phyloP scores from a whole-genome alignment of 106 monocot genomes.

The Dendrobium catenatum region DNA sequence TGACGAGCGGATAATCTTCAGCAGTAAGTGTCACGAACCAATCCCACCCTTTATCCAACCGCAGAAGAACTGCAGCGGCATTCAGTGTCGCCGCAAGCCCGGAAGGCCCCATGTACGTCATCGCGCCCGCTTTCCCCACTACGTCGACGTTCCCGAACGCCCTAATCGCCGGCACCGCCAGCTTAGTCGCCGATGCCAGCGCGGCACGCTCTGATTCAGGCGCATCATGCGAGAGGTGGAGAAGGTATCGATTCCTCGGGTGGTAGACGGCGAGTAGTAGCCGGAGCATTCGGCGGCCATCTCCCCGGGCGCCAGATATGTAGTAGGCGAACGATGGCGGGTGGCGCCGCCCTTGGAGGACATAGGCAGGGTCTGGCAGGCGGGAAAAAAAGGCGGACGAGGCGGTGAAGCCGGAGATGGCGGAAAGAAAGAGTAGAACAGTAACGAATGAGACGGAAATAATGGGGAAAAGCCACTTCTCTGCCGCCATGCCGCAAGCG shows the following conservation, averaged over 20 bases:
- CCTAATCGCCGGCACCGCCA: conserved; percentile 25
- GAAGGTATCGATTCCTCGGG: conserved; percentile 58
- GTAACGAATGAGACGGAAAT: conserved; percentile 45
- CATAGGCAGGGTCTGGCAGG: conserved; percentile 2
- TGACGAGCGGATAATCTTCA: conserved; percentile 54
- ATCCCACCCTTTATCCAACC: conserved; percentile 50
- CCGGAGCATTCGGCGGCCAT: conserved; percentile 27
- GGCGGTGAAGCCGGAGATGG: conserved; percentile 41
- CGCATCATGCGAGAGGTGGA: conserved; percentile 45
- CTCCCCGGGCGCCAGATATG: conserved; percentile 41
- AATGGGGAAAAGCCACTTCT: conserved; percentile 43
- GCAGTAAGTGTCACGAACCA: conserved; percentile 72
- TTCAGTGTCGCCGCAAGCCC: conserved; percentile 44
- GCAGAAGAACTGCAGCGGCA: conserved; percentile 45
- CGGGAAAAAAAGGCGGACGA: conserved; percentile 20
- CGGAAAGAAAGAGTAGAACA: conserved; percentile 37
- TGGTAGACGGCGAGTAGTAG: conserved; percentile 62
- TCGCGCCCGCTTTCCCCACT: conserved; percentile 36
- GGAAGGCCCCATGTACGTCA: conserved; percentile 51
- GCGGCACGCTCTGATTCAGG: conserved; percentile 25
- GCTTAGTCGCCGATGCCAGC: conserved; percentile 16
- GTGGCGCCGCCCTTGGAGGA: conserved; percentile 9
- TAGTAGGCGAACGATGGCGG: conserved; percentile 61
- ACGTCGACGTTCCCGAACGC: conserved; percentile 66
- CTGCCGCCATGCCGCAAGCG: conserved; percentile 13